phyloP scores from a whole-genome alignment of 2,329 filamentous ascomycete genomes.

The Cercospora nicotianae region DNA sequence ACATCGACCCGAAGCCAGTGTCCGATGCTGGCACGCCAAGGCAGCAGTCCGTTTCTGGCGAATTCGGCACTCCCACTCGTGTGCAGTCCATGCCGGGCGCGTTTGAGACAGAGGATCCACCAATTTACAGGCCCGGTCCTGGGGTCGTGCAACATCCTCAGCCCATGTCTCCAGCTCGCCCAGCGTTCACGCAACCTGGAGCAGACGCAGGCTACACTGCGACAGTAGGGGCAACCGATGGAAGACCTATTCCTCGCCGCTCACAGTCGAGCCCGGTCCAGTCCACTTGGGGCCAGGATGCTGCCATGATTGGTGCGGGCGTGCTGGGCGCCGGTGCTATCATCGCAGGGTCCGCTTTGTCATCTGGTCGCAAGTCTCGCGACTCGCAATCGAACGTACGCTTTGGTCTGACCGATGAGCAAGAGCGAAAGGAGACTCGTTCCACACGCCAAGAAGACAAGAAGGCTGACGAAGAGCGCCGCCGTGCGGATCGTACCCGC shows the following conservation, averaged over 20 bases:
- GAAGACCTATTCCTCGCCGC: constrained; percentile 36
- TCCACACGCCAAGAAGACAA: constrained; percentile 39
- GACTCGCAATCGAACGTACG: constrained; percentile 48
- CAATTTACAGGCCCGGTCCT: constrained; percentile 55
- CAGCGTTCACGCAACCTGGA: constrained; percentile 33
- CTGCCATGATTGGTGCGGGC: constrained; percentile 46
- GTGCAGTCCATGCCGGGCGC: constrained; percentile 35
- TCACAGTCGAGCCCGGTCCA: constrained; percentile 36
- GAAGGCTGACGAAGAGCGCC: constrained; percentile 32
- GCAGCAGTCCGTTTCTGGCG: constrained; percentile 34
- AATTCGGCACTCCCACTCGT: constrained; percentile 41
- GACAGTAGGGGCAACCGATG: constrained; percentile 10
- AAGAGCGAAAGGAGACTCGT: constrained; percentile 51
- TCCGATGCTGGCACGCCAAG: constrained; percentile 57
- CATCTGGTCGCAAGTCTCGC: constrained; percentile 31
- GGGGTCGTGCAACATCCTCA: constrained; percentile 82
- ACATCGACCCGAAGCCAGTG: constrained; percentile 66
- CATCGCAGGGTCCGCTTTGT: constrained; percentile 31
- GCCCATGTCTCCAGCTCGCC: constrained; percentile 66
- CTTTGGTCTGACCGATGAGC: constrained; percentile 59
- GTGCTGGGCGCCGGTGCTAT: constrained; percentile 42
- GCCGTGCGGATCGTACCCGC: constrained; percentile 36
- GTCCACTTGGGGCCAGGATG: constrained; percentile 37
- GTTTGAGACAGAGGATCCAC: constrained; percentile 35
- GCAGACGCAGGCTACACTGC: constrained; percentile 19